Evolutionary conservation across 306 rosid species (phyloP).

Genomic region (Vicia faba): DNA sequence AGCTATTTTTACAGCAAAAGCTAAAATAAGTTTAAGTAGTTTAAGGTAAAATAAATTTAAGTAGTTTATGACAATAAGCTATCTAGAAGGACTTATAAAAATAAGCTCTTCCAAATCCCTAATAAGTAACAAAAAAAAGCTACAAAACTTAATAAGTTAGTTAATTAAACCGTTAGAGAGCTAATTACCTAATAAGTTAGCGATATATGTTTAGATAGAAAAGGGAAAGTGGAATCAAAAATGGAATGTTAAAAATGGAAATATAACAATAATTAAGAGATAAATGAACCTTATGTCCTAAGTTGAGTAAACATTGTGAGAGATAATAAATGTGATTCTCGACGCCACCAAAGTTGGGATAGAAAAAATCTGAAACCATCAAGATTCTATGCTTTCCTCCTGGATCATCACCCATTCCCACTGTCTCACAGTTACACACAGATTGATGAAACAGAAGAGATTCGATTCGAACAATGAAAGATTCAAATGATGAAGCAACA

Average conservation of each 20-base stretch:
- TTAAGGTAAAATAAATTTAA: neutral
- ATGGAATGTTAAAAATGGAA: neutral
- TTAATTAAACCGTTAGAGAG: neutral
- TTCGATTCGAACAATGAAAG: too few relatives aligned
- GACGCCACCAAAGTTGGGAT: slow-evolving; percentile 93
- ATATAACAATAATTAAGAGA: neutral
- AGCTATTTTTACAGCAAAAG: too few relatives aligned
- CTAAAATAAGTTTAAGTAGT: too few relatives aligned
- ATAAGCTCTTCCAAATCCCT: neutral
- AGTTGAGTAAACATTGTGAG: slow-evolving; percentile 80
- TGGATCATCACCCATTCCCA: slow-evolving; percentile 58
- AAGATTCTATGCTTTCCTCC: slow-evolving; percentile 61
- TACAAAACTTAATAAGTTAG: neutral
- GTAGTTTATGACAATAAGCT: neutral
- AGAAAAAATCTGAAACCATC: slow-evolving; percentile 94
- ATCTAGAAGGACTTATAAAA: neutral
- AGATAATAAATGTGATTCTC: slow-evolving; percentile 87
- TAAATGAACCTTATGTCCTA: slow-evolving; percentile 88
- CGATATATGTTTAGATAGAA: neutral
- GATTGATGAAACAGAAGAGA: neutral
- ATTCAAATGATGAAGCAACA: too few relatives aligned
- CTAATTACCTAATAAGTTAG: neutral
- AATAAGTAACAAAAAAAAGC: neutral
- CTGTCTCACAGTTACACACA: slow-evolving; percentile 22
- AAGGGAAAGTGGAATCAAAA: neutral